phyloP scores from a whole-genome alignment of 345 rosid genomes.

The Pugionium dolabratum region DNA sequence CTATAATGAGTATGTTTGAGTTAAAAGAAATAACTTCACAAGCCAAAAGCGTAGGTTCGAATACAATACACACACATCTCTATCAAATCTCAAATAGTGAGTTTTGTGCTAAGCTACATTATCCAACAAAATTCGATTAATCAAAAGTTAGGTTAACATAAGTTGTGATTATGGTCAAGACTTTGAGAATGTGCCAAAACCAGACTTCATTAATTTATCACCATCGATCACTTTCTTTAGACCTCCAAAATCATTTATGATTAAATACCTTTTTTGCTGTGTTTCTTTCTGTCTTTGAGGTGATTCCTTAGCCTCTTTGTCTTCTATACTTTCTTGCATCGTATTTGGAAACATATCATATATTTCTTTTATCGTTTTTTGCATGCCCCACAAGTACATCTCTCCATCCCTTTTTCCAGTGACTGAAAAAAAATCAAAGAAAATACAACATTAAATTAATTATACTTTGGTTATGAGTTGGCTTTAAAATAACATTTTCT shows the following conservation, averaged over 20 bases:
- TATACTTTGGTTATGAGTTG: too few species aligned
- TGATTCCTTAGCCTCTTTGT: constrained; percentile 13
- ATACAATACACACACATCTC: not conserved
- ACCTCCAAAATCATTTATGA: constrained; percentile 17
- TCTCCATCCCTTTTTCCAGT: constrained; percentile 63
- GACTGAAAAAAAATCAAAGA: constrained; percentile 54
- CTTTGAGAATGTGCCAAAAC: constrained; percentile 15
- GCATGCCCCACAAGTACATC: constrained; percentile 81
- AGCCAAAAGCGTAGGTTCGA: constrained; percentile 14
- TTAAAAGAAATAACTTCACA: not conserved
- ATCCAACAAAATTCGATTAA: not conserved
- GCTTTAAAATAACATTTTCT: too few species aligned
- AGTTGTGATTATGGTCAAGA: constrained; percentile 8
- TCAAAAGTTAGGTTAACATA: not conserved
- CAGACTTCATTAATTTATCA: not conserved
- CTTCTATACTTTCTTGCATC: constrained; percentile 30
- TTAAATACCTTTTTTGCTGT: not conserved
- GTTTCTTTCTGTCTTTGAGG: constrained; percentile 16
- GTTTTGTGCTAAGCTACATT: constrained; percentile 23
- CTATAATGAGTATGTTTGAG: too few species aligned
- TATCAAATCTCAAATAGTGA: constrained; percentile 9
- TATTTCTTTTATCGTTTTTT: constrained; percentile 37
- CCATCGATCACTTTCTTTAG: constrained; percentile 24
- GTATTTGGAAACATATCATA: constrained; percentile 23
- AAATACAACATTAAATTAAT: too few species aligned